A percentile compares a stretch with the other conserved stretches of the same genome.
phyloP scores from a whole-genome alignment of 305 asterid genomes.

The Caryopteris hybrid region DNA sequence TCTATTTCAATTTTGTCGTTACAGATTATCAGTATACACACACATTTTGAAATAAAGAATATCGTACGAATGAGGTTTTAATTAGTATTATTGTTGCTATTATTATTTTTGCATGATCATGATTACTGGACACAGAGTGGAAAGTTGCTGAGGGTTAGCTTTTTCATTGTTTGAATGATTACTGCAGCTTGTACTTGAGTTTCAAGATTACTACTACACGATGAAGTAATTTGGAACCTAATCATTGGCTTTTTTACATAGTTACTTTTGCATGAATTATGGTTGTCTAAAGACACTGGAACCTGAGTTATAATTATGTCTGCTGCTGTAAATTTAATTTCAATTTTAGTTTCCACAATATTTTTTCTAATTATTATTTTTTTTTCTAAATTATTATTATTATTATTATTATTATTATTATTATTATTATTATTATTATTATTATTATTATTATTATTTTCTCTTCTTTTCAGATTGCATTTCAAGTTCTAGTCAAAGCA shows the following conservation, averaged over 20 bases:
- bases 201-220: constrained; percentile 2
- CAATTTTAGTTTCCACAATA: too few species aligned
- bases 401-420: too few species aligned
- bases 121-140: constrained; percentile 9
- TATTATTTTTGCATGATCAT: constrained; percentile 12
- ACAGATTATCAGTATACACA: too few species aligned
- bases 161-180: constrained; percentile 27
- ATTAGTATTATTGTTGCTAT: background rate
- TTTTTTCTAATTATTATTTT: too few species aligned
- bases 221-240: constrained; percentile 12
- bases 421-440: too few species aligned
- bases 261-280: constrained; percentile 35
- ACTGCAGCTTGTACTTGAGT: constrained; percentile 25
- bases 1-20: too few species aligned
- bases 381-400: too few species aligned
- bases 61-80: too few species aligned
- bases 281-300: constrained; percentile 24
- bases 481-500: constrained; percentile 76
- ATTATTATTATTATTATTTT: background rate
- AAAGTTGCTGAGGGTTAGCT: constrained; percentile 13
- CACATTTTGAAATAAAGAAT: too few species aligned
- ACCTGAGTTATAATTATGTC: constrained; percentile 42
- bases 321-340: constrained; percentile 13
- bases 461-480: constrained; percentile 55
- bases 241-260: constrained; percentile 31